Evolutionary conservation across 2,329 filamentous ascomycete species (phyloP).

Genomic region (Nemania abortiva): DNA sequence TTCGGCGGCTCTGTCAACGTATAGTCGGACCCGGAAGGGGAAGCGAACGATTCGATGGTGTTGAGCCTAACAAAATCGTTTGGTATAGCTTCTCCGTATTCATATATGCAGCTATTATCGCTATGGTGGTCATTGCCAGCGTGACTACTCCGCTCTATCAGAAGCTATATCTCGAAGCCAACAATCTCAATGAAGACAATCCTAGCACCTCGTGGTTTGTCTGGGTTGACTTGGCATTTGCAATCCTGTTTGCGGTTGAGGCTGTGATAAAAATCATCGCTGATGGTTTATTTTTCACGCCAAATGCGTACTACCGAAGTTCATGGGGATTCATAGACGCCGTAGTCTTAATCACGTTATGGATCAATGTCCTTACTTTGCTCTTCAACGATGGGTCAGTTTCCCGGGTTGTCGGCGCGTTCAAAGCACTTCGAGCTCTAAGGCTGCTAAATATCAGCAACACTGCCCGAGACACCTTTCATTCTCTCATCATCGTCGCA

Average conservation of each 20-base stretch:
- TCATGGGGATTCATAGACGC: slow-evolving; percentile 98
- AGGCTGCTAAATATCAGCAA: slow-evolving; percentile 95
- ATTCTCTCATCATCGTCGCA: slow-evolving; percentile 93
- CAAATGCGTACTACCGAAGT: slow-evolving; percentile 95
- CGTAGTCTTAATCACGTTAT: slow-evolving; percentile 89
- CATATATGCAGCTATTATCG: slow-evolving; percentile 92
- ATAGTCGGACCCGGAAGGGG: slow-evolving; percentile 94
- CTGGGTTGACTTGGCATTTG: slow-evolving; percentile 92
- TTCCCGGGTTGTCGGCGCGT: slow-evolving; percentile 91
- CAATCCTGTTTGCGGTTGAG: slow-evolving; percentile 85
- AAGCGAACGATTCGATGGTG: slow-evolving; percentile 85
- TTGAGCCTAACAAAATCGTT: slow-evolving; percentile 86
- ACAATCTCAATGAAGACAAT: slow-evolving; percentile 55
- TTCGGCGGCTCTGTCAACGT: slow-evolving; percentile 86
- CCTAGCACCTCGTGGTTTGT: slow-evolving; percentile 89
- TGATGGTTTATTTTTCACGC: slow-evolving; percentile 95
- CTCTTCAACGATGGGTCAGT: slow-evolving; percentile 85
- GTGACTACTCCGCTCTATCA: slow-evolving; percentile 96
- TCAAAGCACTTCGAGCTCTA: slow-evolving; percentile 94
- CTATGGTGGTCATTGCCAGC: slow-evolving; percentile 97
- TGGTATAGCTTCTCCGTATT: slow-evolving; percentile 97
- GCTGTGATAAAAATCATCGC: slow-evolving; percentile 93
- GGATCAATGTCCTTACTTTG: slow-evolving; percentile 91
- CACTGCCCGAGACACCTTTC: slow-evolving; percentile 94
- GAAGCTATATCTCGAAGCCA: slow-evolving; percentile 79